Base-by-base conservation (phyloP, 164 flowering plant genomes). In the Cinnamomum chago region DNA sequence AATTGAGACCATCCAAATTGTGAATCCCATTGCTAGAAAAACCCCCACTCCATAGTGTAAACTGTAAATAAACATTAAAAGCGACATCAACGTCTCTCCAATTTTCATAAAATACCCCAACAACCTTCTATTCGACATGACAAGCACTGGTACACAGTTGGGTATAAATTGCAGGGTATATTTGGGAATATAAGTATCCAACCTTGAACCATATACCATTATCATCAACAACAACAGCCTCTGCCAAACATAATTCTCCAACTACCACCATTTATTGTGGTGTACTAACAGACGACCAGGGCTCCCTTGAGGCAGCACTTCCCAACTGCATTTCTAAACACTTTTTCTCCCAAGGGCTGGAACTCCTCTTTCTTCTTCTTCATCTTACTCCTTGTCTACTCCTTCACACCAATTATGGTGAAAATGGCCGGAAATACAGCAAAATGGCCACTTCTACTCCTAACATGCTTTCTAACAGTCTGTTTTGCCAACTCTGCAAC, bases 381-480 rank as follows among this genome's bases (percentile, higher is more conserved):
- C 80, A 65, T 65, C 75, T 9, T 24, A 25, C 2, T 15, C 18
- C 68, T 3, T 3, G 15, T 55, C 60, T 14, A 20, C 60, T 15
- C 18, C 60, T 9, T 40, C 0, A 40, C 10, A 40, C 47, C 47
- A 40, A 55, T 20, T 3, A 33, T 13, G 30, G 17, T 58, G 35
- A 72, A 28, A 67, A 72, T 76, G 78, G 50, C 62, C 18, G 72
- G 58, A 60, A 70, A 67, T 28, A 28, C 22, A 58, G 68, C 62
- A 64, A 75, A 55, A 65, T 65, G 78, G 76, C 15, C 76, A 15
- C 35, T 73, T 65, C n/a, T 65, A 30, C 18, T 25, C 58, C 24
- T 65, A 18, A 65, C 35, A 25, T 73, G 75, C 47, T 73, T 13
- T 12, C 62, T 73, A 25, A 65, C 70, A 33, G 12, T 40, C 52